Evolutionary conservation across 352 stramenopile species (phyloP).

Genomic region (Phytopythium cucurbitacearum): DNA sequence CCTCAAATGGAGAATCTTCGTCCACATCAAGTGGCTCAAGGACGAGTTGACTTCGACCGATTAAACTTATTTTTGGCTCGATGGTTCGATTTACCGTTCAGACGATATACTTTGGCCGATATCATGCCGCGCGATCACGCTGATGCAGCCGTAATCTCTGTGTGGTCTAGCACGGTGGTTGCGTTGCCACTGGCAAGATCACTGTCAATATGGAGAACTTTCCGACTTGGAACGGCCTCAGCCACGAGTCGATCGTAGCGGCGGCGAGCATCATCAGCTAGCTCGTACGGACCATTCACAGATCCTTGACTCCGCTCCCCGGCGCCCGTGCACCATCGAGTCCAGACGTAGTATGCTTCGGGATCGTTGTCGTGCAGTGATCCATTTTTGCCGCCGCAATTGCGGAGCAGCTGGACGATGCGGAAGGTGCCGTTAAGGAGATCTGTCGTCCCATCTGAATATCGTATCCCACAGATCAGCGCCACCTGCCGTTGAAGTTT

Average conservation of each 20-base stretch:
- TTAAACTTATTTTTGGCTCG: no score
- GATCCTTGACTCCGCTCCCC: slow-evolving; percentile 9
- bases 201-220: no score
- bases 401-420: background rate
- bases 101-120: no score
- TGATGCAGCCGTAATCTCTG: no score
- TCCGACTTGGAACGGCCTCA: background rate
- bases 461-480: background rate
- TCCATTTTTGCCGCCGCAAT: background rate
- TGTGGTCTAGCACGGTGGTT: no score
- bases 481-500: background rate
- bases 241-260: slow-evolving; percentile 27
- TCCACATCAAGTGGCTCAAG: no score
- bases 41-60: no score
- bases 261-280: slow-evolving; percentile 15
- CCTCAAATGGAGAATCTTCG: no score
- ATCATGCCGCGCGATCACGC: no score
- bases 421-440: background rate
- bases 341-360: slow-evolving; percentile 36
- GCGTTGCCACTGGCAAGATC: no score
- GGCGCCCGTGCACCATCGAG: slow-evolving; percentile 21
- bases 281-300: slow-evolving; percentile 39
- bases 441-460: background rate
- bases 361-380: background rate
- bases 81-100: no score